Percentiles rank a stretch among this genome's conserved stretches.
phyloP scores from a whole-genome alignment of 345 rosid genomes.

The Populus tremula region DNA sequence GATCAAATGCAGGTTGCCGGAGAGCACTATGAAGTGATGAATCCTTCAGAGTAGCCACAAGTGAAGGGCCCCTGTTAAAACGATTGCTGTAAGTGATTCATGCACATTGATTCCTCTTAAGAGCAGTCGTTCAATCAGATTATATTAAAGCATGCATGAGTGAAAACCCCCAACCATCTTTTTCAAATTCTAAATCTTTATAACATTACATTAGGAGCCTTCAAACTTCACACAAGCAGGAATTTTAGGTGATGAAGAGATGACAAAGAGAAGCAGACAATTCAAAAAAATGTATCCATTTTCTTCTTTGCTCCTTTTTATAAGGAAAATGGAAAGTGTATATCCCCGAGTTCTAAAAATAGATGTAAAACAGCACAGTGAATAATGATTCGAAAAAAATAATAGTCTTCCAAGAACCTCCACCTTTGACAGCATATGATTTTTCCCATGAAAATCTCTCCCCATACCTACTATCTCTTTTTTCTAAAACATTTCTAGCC shows the following conservation, averaged over 20 bases:
- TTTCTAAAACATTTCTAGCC: too few species aligned
- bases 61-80: constrained; percentile 84
- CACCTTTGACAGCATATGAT: too few species aligned
- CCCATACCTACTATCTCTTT: too few species aligned
- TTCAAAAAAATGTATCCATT: not conserved
- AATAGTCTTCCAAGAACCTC: too few species aligned
- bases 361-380: too few species aligned
- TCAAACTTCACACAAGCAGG: not conserved
- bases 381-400: too few species aligned
- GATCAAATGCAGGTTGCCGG: constrained; percentile 93
- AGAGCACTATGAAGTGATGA: constrained; percentile 81
- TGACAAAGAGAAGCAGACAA: not conserved
- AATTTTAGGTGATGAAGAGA: not conserved
- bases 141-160: not conserved
- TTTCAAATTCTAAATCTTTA: not conserved
- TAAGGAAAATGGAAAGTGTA: not conserved
- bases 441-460: too few species aligned
- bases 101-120: too few species aligned
- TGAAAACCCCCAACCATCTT: not conserved
- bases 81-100: not conserved
- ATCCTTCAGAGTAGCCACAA: constrained; percentile 81
- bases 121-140: not conserved
- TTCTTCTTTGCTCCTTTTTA: not conserved
- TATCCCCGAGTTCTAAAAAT: too few species aligned
- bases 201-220: not conserved